A percentile compares a stretch with the other conserved stretches of the same genome.
phyloP scores from a whole-genome alignment of 31 red algal species.

The Asparagopsis taxiformis region DNA sequence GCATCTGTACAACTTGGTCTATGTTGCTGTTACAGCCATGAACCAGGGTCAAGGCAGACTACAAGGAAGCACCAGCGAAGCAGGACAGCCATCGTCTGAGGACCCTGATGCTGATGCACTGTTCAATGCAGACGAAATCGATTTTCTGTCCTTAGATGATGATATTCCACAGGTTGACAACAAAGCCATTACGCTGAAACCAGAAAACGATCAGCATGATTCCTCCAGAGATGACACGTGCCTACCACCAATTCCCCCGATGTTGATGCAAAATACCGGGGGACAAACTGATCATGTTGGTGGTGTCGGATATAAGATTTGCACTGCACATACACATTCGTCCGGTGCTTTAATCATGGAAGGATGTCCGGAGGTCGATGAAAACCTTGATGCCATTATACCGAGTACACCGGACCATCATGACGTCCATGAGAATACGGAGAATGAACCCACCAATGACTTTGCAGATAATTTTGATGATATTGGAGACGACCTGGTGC shows the following conservation, averaged over 20 bases:
- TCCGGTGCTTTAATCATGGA: constrained; percentile 50
- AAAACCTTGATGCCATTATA: constrained; percentile 23
- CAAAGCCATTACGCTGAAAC: constrained; percentile 19
- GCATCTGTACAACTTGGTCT: constrained; percentile 73
- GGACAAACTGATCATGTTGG: constrained; percentile 16
- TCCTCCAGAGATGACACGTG: constrained; percentile 44
- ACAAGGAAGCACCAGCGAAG: neutral
- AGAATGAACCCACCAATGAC: neutral
- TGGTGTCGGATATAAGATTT: constrained; percentile 38
- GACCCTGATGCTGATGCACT: constrained; percentile 25
- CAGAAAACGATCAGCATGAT: neutral
- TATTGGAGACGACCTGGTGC: neutral
- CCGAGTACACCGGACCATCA: neutral
- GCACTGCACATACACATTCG: constrained; percentile 34
- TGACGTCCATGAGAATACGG: neutral
- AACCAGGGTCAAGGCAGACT: constrained; percentile 8
- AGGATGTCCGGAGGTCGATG: constrained; percentile 48
- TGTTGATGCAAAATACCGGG: constrained; percentile 24
- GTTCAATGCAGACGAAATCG: constrained; percentile 27
- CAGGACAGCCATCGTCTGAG: neutral
- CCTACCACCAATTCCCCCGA: constrained; percentile 33
- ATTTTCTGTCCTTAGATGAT: constrained; percentile 54
- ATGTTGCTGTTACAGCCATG: constrained; percentile 51
- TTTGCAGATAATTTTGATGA: constrained; percentile 6
- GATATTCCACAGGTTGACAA: constrained; percentile 28